A percentile compares a stretch with the other conserved stretches of the same genome.
Conservation (phyloP, 2,329 filamentous ascomycete genomes). For the Verticillium zaregamsianum region DNA sequence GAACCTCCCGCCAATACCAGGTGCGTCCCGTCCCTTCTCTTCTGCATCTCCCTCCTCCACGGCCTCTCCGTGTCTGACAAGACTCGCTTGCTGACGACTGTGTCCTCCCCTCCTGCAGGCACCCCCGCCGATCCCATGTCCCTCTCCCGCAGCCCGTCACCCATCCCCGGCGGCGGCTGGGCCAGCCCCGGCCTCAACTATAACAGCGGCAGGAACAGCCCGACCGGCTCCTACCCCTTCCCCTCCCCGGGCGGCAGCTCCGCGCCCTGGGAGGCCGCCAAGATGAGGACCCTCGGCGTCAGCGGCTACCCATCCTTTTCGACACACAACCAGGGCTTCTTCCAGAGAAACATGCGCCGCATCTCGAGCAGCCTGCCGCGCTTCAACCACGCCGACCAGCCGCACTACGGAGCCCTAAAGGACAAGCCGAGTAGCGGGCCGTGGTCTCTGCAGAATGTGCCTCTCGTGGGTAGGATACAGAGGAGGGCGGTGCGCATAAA, state of each 20-base stretch:
- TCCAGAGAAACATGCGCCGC: conserved; percentile 76
- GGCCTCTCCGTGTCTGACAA: conserved; percentile 2
- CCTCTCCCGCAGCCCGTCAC: conserved; percentile 82
- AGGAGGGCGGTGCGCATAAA: conserved; percentile 47
- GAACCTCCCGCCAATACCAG: conserved; percentile 50
- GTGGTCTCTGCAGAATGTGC: conserved; percentile 44
- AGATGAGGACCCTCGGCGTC: conserved; percentile 69
- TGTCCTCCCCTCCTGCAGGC: conserved; percentile 31
- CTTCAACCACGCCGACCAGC: conserved; percentile 47
- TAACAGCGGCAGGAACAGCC: conserved; percentile 64
- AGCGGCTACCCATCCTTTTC: conserved; percentile 75
- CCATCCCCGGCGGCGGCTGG: conserved; percentile 81
- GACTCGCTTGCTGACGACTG: conserved; percentile 13
- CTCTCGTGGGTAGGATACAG: conserved; percentile 42
- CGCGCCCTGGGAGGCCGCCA: conserved; percentile 79
- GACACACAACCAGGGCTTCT: conserved; percentile 81
- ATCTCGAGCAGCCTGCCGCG: conserved; percentile 75
- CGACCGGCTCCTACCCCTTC: conserved; percentile 33
- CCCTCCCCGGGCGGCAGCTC: conserved; percentile 47
- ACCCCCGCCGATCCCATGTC: conserved; percentile 66
- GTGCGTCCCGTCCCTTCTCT: conserved; percentile 34
- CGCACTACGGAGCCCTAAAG: conserved; percentile 60
- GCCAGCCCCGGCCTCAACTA: conserved; percentile 74
- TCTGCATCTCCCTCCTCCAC: conserved; percentile 2
- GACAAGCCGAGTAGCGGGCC: conserved; percentile 65